Evolutionary conservation across 2,329 filamentous ascomycete species (phyloP), one percentile per base, ranked within the genome.

Genomic region (Stagonosporopsis cucurbitacearum): DNA sequence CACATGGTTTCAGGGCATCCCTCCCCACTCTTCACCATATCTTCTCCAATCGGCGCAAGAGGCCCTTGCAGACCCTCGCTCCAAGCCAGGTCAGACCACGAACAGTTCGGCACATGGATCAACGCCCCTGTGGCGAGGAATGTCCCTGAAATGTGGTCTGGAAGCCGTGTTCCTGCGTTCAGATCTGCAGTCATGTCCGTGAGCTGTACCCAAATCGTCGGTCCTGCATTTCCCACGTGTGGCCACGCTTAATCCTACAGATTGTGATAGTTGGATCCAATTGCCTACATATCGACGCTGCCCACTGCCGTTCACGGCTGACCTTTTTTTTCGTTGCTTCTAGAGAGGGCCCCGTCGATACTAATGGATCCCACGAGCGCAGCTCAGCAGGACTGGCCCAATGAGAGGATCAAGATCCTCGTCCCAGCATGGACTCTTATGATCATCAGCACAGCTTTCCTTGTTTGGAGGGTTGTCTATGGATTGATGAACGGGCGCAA

Each of bases 391-490:
- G 64, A 68, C 50, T 70, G 62, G 65, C 65, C 67, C 15, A 59
- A 70, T 40, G 32, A 64, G 28, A 51, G 66, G 7, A 33, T 65
- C 41, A 64, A 62, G 45, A 57, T 69, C 30, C 50, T 70, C 17
- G 48, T 67, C 4, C 60, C 67, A 19, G 37, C 44, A 19, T 67
- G 60, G 59, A 60, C 50, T 15, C 50, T 69, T 23, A 30, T 60
- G 53, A 42, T 63, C n/a, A 56, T 69, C 42, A 65, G 61, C 25
- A 66, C 63, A 1, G 36, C 46, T n/a, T 69, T 68, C 44, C 42
- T 69, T n/a, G 19, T 62, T 35, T 68, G 67, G 65, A 65, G 67
- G 59, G 39, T 64, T 33, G 54, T 62, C 6, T 69, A 69, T 50
- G 64, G 67, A 1, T 25, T 66, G 22, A 50, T 54, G 48, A 50